phyloP scores from a whole-genome alignment of 345 rosid species.

The Murraya paniculata region DNA sequence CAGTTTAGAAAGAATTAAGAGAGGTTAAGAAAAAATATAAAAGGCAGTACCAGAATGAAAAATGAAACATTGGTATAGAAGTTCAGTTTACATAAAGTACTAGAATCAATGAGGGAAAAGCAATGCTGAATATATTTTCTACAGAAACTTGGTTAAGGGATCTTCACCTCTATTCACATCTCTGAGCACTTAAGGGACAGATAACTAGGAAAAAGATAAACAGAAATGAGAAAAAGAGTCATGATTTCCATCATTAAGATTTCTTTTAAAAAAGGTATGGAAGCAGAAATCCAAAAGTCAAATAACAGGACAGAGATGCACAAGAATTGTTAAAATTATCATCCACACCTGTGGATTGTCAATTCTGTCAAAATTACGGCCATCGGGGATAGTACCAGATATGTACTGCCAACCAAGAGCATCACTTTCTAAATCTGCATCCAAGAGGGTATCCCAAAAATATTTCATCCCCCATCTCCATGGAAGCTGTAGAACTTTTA shows the following conservation, averaged over 20 bases:
- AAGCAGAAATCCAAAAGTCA: not conserved
- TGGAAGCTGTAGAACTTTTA: conserved; percentile 92
- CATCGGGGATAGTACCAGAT: conserved; percentile 90
- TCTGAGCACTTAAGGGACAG: not conserved
- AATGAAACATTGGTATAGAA: not conserved
- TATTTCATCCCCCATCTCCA: conserved; percentile 99
- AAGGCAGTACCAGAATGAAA: not conserved
- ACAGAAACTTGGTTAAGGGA: not conserved
- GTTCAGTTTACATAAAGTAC: not conserved
- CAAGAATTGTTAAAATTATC: not conserved
- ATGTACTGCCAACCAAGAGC: conserved; percentile 99
- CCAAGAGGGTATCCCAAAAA: conserved; percentile 97
- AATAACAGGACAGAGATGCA: not conserved
- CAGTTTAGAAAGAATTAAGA: not conserved
- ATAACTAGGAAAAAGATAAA: not conserved
- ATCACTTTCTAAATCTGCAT: conserved; percentile 95
- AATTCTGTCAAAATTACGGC: conserved; percentile 83
- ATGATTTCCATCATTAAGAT: conserved; percentile 2
- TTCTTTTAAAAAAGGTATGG: not conserved
- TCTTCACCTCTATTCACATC: not conserved
- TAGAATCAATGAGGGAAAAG: not conserved
- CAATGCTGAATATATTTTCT: not conserved
- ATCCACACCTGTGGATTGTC: conserved; percentile 81
- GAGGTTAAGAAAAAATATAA: not conserved
- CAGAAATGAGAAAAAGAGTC: not conserved